Evolutionary conservation across 1,284 basidiomycete species (phyloP).

Genomic region (Mycena sp.): DNA sequence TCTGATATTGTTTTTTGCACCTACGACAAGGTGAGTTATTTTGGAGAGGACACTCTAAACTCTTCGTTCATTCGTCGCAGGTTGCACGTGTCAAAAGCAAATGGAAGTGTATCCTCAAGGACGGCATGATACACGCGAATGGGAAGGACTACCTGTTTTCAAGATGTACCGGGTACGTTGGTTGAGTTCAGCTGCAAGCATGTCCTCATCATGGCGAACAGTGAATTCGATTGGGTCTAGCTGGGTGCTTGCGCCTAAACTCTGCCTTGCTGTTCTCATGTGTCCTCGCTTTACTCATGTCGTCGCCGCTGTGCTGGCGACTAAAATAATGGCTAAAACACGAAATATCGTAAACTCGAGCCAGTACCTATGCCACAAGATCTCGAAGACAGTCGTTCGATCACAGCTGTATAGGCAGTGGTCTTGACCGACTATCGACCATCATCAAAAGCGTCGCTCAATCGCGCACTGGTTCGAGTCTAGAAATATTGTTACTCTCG

Average conservation of each 20-base stretch:
- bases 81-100: constrained; percentile 99
- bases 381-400: no score
- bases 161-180: constrained; percentile 85
- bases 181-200: not conserved
- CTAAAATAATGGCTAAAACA: constrained; percentile 12
- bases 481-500: no score
- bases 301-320: not conserved
- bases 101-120: constrained; percentile 99
- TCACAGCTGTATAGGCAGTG: no score
- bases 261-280: not conserved
- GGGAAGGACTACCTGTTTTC: constrained; percentile 98
- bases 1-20: constrained; percentile 98
- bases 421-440: no score
- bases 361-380: no score
- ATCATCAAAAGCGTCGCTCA: no score
- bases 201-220: not conserved
- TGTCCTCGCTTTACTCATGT: not conserved
- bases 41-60: not conserved
- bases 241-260: not conserved
- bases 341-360: not conserved
- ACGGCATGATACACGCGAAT: constrained; percentile 97
- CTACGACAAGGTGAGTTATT: constrained; percentile 88
- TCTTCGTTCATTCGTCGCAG: constrained; percentile 41
- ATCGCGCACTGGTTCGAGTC: no score
- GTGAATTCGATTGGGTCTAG: constrained; percentile 30